Evolutionary conservation across 2,329 filamentous ascomycete genomes (phyloP).

Genomic region (Knufia petricola): DNA sequence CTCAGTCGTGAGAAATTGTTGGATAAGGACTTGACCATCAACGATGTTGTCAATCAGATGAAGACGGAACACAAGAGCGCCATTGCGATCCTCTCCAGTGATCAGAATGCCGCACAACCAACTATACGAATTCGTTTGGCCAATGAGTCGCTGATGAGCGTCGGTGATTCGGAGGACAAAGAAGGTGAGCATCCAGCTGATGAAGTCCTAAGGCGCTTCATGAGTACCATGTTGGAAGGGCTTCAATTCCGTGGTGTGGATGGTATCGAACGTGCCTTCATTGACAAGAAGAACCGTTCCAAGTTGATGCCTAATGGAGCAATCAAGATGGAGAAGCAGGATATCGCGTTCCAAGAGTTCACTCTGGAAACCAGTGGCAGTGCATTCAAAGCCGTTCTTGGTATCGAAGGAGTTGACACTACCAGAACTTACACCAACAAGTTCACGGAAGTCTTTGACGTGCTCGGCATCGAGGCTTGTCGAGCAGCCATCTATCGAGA

Average conservation of each 20-base stretch:
- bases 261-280: conserved; percentile 83
- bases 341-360: conserved; percentile 77
- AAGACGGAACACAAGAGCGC: conserved; percentile 80
- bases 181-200: conserved; percentile 73
- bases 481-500: conserved; percentile 79
- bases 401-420: conserved; percentile 79
- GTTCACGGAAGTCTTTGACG: conserved; percentile 85
- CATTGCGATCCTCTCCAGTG: conserved; percentile 88
- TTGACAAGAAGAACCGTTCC: conserved; percentile 68
- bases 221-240: conserved; percentile 83
- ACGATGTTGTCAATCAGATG: conserved; percentile 81
- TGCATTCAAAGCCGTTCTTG: conserved; percentile 70
- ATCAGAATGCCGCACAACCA: conserved; percentile 93
- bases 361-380: conserved; percentile 92
- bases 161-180: conserved; percentile 54
- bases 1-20: conserved; percentile 89
- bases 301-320: conserved; percentile 60
- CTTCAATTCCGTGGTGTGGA: conserved; percentile 83
- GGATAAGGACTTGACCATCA: conserved; percentile 84
- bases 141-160: conserved; percentile 35
- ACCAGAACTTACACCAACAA: conserved; percentile 87
- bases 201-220: conserved; percentile 82
- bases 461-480: conserved; percentile 93
- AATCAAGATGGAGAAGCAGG: conserved; percentile 62
- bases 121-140: conserved; percentile 87